phyloP scores from a whole-genome alignment of 257 asterid species.

The Salvia miltiorrhiza region DNA sequence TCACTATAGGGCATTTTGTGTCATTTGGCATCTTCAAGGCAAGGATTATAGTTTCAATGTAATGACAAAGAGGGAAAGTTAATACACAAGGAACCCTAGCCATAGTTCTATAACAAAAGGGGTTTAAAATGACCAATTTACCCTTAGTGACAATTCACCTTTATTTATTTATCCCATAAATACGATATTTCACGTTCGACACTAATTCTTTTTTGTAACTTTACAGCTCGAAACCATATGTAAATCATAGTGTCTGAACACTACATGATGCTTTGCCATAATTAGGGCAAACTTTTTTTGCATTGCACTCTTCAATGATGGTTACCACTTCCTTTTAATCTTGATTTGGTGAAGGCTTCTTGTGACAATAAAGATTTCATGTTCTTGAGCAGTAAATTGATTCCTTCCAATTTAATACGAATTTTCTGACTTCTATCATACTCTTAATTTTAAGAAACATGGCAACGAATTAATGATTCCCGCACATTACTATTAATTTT shows the following conservation, averaged over 20 bases:
- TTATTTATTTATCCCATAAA: background rate
- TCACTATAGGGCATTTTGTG: background rate
- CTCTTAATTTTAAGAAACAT: background rate
- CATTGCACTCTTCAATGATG: slow-evolving; percentile 32
- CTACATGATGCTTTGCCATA: slow-evolving; percentile 17
- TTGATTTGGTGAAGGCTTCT: background rate
- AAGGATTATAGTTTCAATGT: background rate
- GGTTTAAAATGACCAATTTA: background rate
- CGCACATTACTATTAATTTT: background rate
- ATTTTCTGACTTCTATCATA: background rate
- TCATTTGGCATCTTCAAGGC: background rate
- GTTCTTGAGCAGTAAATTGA: background rate
- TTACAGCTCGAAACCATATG: slow-evolving; percentile 15
- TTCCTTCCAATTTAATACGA: background rate
- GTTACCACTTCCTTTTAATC: slow-evolving; percentile 11
- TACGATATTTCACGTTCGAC: background rate
- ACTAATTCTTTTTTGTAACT: slow-evolving; percentile 13
- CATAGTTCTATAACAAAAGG: background rate
- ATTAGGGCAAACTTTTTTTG: slow-evolving; percentile 28
- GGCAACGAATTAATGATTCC: background rate
- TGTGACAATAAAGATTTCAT: background rate
- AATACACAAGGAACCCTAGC: background rate
- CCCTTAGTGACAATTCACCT: background rate
- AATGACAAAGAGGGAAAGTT: background rate
- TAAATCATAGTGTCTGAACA: slow-evolving; percentile 29